phyloP scores from a whole-genome alignment of 1,284 basidiomycete species.

The Mycocalia duriaeana region DNA sequence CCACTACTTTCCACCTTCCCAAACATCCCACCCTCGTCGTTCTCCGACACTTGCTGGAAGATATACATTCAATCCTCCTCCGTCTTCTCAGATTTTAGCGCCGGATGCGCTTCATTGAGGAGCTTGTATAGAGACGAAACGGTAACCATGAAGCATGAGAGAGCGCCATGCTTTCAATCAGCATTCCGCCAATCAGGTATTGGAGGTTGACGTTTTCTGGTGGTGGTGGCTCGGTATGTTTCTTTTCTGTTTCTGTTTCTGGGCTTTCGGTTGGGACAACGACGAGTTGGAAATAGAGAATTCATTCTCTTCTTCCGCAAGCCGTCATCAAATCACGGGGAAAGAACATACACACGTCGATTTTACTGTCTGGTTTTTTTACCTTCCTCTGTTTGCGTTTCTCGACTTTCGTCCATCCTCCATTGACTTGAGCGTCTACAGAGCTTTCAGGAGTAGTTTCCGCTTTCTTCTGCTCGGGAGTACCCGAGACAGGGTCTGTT shows the following conservation, averaged over 20 bases:
- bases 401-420: slow-evolving; percentile 72
- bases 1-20: slow-evolving; percentile 64
- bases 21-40: slow-evolving; percentile 59
- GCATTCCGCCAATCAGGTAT: slow-evolving; percentile 51
- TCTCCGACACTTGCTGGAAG: slow-evolving; percentile 46
- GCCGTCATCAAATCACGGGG: slow-evolving; percentile 7
- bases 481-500: too few relatives aligned
- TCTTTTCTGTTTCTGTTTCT: slow-evolving; percentile 12
- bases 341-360: slow-evolving; percentile 47
- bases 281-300: slow-evolving; percentile 6
- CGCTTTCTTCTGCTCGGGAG: too few relatives aligned
- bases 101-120: slow-evolving; percentile 49
- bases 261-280: slow-evolving; percentile 8
- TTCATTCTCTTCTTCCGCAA: slow-evolving; percentile 13
- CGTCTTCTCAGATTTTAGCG: slow-evolving; percentile 36
- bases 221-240: slow-evolving; percentile 10
- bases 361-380: slow-evolving; percentile 51
- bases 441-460: too few relatives aligned
- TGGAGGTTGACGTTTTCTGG: slow-evolving; percentile 26
- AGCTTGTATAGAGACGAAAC: slow-evolving; percentile 48
- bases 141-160: slow-evolving; percentile 67
- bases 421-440: slow-evolving; percentile 29
- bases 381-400: slow-evolving; percentile 73
- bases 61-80: slow-evolving; percentile 45
- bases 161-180: slow-evolving; percentile 68